Conservation (phyloP, 1,284 basidiomycete species). For the Xerocomus nothofagi region DNA sequence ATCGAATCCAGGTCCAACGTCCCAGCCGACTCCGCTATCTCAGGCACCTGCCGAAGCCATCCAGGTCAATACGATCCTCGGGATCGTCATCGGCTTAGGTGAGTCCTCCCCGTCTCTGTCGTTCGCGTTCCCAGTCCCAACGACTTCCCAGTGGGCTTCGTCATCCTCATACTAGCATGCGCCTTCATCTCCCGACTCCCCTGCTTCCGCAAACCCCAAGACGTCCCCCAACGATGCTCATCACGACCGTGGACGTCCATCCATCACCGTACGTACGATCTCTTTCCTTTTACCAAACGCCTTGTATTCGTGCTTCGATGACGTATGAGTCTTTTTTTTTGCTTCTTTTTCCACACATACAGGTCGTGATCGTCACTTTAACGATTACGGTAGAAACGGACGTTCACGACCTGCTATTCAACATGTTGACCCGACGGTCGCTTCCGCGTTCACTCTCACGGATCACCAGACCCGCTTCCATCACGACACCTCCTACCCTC, state of each 20-base stretch:
- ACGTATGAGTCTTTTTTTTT: no score
- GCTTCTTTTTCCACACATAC: neutral
- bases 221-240: neutral
- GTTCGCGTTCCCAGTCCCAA: no score
- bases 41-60: neutral
- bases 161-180: constrained; percentile 8
- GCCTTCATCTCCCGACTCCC: constrained; percentile 6
- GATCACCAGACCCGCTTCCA: neutral
- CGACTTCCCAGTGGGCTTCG: constrained; percentile 15
- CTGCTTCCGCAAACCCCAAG: neutral
- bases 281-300: no score
- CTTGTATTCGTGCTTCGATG: neutral
- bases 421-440: constrained; percentile 13
- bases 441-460: neutral
- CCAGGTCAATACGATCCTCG: constrained; percentile 11
- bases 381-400: neutral
- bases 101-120: no score
- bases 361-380: neutral
- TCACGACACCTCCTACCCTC: neutral
- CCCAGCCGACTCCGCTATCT: neutral
- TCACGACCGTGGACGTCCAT: neutral
- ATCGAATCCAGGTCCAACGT: neutral
- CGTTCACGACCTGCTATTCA: neutral
- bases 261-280: constrained; percentile 2
- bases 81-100: constrained; percentile 21